A percentile compares a stretch with the other conserved stretches of the same genome.
These are phyloP conservation scores for Paramarasmius palmivorus DNA, from an alignment of 1,284 basidiomycete species.

Conservation along the genomic window DNA sequence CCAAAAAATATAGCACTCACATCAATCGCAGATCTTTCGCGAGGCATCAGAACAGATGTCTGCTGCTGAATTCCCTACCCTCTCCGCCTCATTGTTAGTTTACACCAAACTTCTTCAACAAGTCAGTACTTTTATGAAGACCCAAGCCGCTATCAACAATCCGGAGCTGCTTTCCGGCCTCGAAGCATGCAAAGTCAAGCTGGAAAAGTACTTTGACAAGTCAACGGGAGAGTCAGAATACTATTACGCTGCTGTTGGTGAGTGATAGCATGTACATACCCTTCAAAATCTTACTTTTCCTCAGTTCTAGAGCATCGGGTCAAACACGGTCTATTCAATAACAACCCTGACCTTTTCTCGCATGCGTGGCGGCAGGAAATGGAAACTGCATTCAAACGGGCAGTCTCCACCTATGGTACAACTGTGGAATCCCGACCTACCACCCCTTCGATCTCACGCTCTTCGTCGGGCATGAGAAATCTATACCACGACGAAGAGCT, in stretches of 20 bases:
- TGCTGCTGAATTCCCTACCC: background rate
- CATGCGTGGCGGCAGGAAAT: background rate
- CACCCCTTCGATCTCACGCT: background rate
- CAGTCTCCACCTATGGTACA: background rate
- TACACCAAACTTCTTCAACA: background rate
- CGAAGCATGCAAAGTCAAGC: constrained; percentile 1
- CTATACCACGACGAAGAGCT: background rate
- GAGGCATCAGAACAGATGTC: constrained; percentile 2
- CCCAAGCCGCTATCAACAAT: background rate
- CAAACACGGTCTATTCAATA: background rate
- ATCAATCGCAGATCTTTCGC: too few relatives aligned
- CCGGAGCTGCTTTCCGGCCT: background rate
- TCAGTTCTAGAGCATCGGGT: background rate
- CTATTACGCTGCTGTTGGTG: constrained; percentile 4
- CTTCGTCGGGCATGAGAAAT: background rate
- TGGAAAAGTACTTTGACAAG: constrained; percentile 10
- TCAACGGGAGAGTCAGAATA: constrained; percentile 5
- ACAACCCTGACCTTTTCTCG: background rate
- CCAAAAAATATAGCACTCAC: too few relatives aligned
- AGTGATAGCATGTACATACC: background rate
- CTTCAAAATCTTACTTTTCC: background rate
- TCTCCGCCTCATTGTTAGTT: background rate
- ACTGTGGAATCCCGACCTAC: background rate
- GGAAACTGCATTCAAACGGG: background rate
- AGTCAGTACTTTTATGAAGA: background rate